These are phyloP conservation scores for Astrothelium macrocarpum DNA, from an alignment of 495 filamentous ascomycete species.

Conservation along the genomic window DNA sequence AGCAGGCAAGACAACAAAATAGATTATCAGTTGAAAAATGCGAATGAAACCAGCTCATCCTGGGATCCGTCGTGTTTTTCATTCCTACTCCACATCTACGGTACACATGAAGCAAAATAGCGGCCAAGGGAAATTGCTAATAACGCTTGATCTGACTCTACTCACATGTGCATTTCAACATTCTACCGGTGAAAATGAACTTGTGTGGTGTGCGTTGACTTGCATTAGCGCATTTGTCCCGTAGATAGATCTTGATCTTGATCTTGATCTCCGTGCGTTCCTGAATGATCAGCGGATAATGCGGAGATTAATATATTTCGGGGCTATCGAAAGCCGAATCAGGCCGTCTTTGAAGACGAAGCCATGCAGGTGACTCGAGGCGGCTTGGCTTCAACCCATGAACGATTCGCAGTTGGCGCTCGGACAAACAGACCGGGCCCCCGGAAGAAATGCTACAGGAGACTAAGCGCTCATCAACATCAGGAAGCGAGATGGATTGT, in stretches of 20 bases:
- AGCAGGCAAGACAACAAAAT: no score
- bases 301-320: not conserved
- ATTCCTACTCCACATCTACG: no score
- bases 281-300: not conserved
- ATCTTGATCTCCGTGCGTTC: not conserved
- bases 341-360: not conserved
- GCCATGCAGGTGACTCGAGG: not conserved
- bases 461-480: not conserved
- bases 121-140: no score
- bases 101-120: no score
- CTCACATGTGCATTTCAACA: no score
- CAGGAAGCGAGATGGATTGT: not conserved
- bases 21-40: no score
- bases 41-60: no score
- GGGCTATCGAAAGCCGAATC: not conserved
- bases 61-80: no score
- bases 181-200: no score
- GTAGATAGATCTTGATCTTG: not conserved
- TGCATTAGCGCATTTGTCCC: not conserved
- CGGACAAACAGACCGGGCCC: not conserved
- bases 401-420: constrained; percentile 3
- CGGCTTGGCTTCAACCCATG: not conserved
- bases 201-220: no score
- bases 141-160: no score
- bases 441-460: not conserved